Conservation (phyloP, 2,329 filamentous ascomycete genomes). For the Hypoxylon sp. region DNA sequence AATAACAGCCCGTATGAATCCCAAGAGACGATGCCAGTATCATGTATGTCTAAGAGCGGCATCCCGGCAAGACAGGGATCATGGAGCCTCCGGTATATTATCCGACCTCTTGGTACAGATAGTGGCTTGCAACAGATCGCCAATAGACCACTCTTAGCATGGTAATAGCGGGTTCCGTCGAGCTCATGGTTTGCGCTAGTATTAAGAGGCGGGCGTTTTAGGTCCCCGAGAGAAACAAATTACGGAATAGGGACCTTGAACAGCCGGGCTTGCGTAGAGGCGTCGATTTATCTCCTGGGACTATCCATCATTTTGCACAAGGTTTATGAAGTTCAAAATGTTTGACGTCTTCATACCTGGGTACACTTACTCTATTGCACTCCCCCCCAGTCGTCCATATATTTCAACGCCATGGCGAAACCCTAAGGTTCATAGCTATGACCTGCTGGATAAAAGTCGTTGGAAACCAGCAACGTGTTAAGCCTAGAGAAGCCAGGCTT, state of each 20-base stretch:
- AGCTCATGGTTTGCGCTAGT: conserved; percentile 38
- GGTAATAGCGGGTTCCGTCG: conserved; percentile 28
- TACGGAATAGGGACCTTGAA: conserved; percentile 24
- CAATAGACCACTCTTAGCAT: conserved; percentile 30
- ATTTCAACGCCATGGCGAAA: conserved; percentile 16
- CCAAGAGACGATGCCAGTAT: neutral
- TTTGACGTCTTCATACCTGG: conserved; percentile 22
- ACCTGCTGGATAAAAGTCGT: neutral
- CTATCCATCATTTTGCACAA: conserved; percentile 7
- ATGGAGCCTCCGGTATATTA: conserved; percentile 14
- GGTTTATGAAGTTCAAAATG: conserved; percentile 22
- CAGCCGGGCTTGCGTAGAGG: conserved; percentile 26
- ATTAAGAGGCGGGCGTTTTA: conserved; percentile 23
- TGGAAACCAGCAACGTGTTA: conserved; percentile 19
- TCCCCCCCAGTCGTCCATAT: conserved; percentile 7
- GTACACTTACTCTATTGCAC: conserved; percentile 4
- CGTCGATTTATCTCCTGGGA: conserved; percentile 29
- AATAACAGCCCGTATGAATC: neutral
- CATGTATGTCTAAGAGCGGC: conserved; percentile 2
- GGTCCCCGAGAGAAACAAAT: conserved; percentile 31
- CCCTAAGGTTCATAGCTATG: conserved; percentile 17
- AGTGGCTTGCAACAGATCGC: conserved; percentile 26
- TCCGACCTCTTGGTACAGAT: conserved; percentile 30
- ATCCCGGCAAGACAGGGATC: conserved; percentile 10
- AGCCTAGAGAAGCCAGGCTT: conserved; percentile 13